Base-by-base conservation (phyloP, 306 rosid genomes). In the Mucuna pruriens region DNA sequence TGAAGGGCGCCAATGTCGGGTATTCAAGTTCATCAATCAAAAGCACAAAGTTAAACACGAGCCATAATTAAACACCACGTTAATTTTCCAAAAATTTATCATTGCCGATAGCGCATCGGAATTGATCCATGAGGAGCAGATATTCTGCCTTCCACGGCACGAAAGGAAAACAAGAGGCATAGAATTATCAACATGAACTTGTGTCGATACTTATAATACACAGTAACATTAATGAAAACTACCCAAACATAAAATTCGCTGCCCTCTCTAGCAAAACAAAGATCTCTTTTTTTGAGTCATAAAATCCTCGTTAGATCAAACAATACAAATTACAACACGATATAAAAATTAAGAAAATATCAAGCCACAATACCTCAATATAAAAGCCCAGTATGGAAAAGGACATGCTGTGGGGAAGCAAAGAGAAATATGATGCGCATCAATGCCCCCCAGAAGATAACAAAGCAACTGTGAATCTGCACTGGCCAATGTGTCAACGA, bases 241-340 rank as follows among this genome's bases (percentile, higher is more conserved):
- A 87, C 75, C 82, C 81, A 48, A 70, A 58, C 82, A 51, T 64
- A 60, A 77, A 86, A 78, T 74, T 63, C 80, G 60, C 77, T 36
- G 75, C 77, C 75, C 80, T 72, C 62, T 55, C 88, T 78, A 78
- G 84, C 82, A 82, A 66, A 74, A 76, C 87, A 58, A 55, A 65
- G 66, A 57, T 42, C 74, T 76, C 77, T 66, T 75, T 67, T 26
- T 34, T 11, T 2, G 49, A 71, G 85, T 72, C 85, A 67, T 72
- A 36, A 77, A 79, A 82, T 78, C 71, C 78, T 51, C 76, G 36
- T 60, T 31, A 60, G 64, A 75, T 76, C 79, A 74, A 74, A 58
- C 65, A 77, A 82, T 68, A 82, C 84, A 89, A 80, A 76, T 76
- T 84, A 89, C 90, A 84, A 82, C 85, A 87, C 74, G 73, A 76